Evolutionary conservation across 2,329 filamentous ascomycete species (phyloP), one percentile per base, ranked within the genome.

Genomic region (Pseudogymnoascus verrucosus): DNA sequence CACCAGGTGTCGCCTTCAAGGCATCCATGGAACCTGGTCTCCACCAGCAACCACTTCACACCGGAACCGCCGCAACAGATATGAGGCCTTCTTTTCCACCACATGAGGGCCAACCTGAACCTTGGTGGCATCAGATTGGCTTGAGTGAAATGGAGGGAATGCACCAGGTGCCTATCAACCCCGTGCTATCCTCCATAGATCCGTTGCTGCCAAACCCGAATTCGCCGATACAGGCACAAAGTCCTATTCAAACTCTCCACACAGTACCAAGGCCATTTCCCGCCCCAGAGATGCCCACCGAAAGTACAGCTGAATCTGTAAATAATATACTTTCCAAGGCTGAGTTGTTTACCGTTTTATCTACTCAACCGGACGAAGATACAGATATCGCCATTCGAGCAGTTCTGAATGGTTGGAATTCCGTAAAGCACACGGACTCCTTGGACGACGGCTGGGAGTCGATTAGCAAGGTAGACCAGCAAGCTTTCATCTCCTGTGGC

Each of bases 391-490:
- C 51, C 16, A 57, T 57, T 11, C n/a, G 51, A 57, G 51, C 51
- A 34, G 51, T 57, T 57, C 5, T 57, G 28, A 57, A 57, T 57
- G 51, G 51, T 14, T 57, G 51, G 51, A 57, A 34, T 34, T 57
- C 26, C 1, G 51, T 57, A 5, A 57, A 16, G 11, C 51, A 57
- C 26, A 34, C 51, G n/a, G 28, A 34, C 28, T 12, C 28, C 16
- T 57, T 57, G 28, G 51, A 57, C 4, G 16, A 57, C 3, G 51
- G 51, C 4, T 57, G 51, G 51, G 51, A 57, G 28, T 57, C 51
- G 12, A 57, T 57, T 57, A 21, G 51, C 10, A 36, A 34, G 28
- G 51, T 57, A 34, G 51, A 57, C 11, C 51, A 57, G 28, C 51
- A 57, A 5, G 51, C 51, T 19, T 57, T 57, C 16, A 10, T 57